These are phyloP conservation scores for Moelleriella libera DNA, from an alignment of 2,329 filamentous ascomycete species.

Conservation along the genomic window DNA sequence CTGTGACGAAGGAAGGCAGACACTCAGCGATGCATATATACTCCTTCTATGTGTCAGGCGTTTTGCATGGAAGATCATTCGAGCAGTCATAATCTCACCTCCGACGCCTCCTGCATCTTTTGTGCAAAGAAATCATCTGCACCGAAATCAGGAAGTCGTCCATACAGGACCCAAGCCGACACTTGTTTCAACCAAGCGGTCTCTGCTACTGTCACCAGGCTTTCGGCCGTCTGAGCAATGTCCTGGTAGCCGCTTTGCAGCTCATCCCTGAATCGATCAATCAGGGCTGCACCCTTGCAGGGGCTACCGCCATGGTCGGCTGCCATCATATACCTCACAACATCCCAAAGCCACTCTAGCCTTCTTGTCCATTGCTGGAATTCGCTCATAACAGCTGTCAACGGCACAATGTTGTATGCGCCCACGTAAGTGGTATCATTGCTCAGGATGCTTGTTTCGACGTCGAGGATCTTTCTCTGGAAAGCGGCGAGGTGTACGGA, in stretches of 20 bases:
- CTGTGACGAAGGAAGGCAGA: conserved; percentile 66
- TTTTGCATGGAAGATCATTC: neutral
- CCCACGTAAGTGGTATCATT: conserved; percentile 71
- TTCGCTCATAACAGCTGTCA: conserved; percentile 71
- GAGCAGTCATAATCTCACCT: conserved; percentile 14
- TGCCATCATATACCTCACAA: conserved; percentile 53
- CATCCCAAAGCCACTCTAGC: conserved; percentile 74
- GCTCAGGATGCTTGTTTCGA: conserved; percentile 64
- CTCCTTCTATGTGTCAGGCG: conserved; percentile 20
- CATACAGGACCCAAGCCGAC: conserved; percentile 83
- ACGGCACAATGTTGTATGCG: conserved; percentile 82
- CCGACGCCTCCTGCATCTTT: conserved; percentile 25
- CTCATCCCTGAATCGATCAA: conserved; percentile 62
- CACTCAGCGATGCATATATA: conserved; percentile 46
- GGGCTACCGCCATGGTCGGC: conserved; percentile 16
- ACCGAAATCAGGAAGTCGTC: conserved; percentile 64
- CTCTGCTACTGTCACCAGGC: conserved; percentile 67
- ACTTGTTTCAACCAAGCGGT: conserved; percentile 84
- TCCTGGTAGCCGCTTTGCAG: conserved; percentile 81
- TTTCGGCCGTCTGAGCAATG: conserved; percentile 61
- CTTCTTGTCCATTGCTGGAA: conserved; percentile 78
- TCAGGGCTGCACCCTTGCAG: conserved; percentile 58
- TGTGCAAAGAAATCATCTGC: conserved; percentile 78
- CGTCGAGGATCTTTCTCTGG: conserved; percentile 69
- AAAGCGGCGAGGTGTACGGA: conserved; percentile 66